These are phyloP conservation scores for Cyberlindnera galapagoensis DNA, from an alignment of 805 yeast species.

Conservation along the genomic window DNA sequence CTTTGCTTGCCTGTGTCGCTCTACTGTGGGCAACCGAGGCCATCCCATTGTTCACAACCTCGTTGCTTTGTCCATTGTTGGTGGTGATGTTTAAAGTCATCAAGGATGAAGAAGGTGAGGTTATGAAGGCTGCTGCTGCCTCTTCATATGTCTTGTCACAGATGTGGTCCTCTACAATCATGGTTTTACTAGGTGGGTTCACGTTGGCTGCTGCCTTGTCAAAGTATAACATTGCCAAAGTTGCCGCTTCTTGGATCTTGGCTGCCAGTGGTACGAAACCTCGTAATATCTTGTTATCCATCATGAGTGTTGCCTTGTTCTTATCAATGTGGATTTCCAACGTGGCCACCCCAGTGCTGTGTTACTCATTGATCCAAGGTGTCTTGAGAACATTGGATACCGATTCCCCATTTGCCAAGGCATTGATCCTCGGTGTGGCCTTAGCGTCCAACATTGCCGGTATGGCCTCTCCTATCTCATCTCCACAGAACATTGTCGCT, in stretches of 20 bases:
- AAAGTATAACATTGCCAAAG: conserved; percentile 82
- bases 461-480: conserved; percentile 93
- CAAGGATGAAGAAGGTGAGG: conserved; percentile 44
- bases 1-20: conserved; percentile 56
- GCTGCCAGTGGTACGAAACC: conserved; percentile 82
- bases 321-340: conserved; percentile 94
- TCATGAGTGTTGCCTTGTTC: conserved; percentile 81
- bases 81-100: conserved; percentile 65
- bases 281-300: conserved; percentile 61
- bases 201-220: conserved; percentile 90
- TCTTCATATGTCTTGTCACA: conserved; percentile 59
- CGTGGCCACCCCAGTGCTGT: conserved; percentile 93
- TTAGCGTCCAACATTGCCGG: conserved; percentile 91
- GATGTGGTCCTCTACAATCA: conserved; percentile 94
- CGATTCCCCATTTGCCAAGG: conserved; percentile 74
- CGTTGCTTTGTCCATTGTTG: conserved; percentile 74
- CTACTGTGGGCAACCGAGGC: conserved; percentile 94
- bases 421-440: conserved; percentile 85
- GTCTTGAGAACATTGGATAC: conserved; percentile 71
- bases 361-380: conserved; percentile 84
- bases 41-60: conserved; percentile 87
- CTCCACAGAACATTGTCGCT: conserved; percentile 93
- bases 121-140: conserved; percentile 61
- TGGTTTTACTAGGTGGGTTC: conserved; percentile 87
- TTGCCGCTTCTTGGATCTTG: conserved; percentile 78